These are phyloP conservation scores for Nitzschia sp. DNA, from an alignment of 108 stramenopile genomes.

Conservation along the genomic window DNA sequence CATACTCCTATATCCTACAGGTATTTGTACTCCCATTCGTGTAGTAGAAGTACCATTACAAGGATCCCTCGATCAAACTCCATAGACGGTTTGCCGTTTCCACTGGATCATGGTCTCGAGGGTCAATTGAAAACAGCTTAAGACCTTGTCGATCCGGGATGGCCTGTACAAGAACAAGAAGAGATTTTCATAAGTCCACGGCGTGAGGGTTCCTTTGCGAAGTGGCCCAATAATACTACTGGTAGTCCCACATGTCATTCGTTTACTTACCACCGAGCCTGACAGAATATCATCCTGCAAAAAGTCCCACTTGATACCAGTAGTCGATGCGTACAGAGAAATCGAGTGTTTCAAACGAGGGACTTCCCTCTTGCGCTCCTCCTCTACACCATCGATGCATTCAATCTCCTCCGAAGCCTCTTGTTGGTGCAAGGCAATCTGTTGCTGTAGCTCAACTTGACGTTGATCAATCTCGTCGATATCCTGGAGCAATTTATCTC, in stretches of 20 bases:
- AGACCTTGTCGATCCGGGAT: conserved; percentile 21
- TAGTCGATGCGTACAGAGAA: conserved; percentile 42
- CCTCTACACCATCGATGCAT: conserved; percentile 40
- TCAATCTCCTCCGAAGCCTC: conserved; percentile 41
- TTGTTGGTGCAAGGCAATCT: conserved; percentile 31
- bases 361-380: conserved; percentile 41
- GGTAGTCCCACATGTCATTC: too few species aligned
- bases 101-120: conserved; percentile 31
- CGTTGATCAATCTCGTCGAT: conserved; percentile 27
- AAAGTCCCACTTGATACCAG: conserved; percentile 61
- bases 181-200: too few species aligned
- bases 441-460: conserved; percentile 18
- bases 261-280: conserved; percentile 44
- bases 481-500: conserved; percentile 15
- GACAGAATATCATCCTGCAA: conserved; percentile 25
- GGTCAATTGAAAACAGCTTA: conserved; percentile 39
- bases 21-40: too few species aligned
- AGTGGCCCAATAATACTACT: too few species aligned
- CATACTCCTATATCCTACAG: too few species aligned
- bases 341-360: conserved; percentile 41
- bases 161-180: too few species aligned
- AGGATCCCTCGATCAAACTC: conserved; percentile 32
- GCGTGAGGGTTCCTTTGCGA: too few species aligned
- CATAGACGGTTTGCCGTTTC: conserved; percentile 42
- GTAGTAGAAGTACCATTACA: too few species aligned